Base-by-base conservation (phyloP, 345 rosid genomes). In the Salix udensis region DNA sequence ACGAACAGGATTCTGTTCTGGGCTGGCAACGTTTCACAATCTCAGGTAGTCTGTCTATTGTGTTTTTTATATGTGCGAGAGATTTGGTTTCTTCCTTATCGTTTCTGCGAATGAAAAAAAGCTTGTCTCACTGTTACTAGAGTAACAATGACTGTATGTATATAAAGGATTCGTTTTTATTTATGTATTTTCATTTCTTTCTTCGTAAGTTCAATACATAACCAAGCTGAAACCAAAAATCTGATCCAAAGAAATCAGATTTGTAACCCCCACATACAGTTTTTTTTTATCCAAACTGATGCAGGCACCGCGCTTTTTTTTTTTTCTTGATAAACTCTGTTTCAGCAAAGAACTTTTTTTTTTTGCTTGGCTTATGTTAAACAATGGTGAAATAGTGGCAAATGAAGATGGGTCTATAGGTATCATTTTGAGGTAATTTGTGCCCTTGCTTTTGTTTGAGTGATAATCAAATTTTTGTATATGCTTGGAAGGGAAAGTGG, bases 21-120 rank as follows among this genome's bases (percentile, higher is more conserved):
- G 67, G 50, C 58, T 62, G 6, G 23, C 12, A 64, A 64, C 12
- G 39, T 68, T 65, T 60, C 19, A 26, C 13, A 75, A 80, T 79
- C 73, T 65, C 39, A 19, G 9, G 23, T 52, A 52, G 10, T 76
- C 48, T 76, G 44, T 62, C 7, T 46, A 26, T 31, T 67, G 9
- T 14, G 0, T 12, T 42, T 52, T 23, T 65, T 68, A 14, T 50
- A 26, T n/a, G 31, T 26, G 26, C 28, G 58, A 37, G 62, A 4
- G 46, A 14, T 28, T 44, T 6, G 7, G 64, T 46, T 71, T 34
- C 52, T 53, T 18, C 18, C 4, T 18, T 52, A 2, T 6, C 10
- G 2, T 52, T 52, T 19, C 3, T 52, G 2, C 23, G 19, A 52
- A n/a, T 52, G 19, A 34, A 50, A 5, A 15, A 14, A 50, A 16